phyloP scores from a whole-genome alignment of 441 rosid genomes.

The Gossypium laxum region DNA sequence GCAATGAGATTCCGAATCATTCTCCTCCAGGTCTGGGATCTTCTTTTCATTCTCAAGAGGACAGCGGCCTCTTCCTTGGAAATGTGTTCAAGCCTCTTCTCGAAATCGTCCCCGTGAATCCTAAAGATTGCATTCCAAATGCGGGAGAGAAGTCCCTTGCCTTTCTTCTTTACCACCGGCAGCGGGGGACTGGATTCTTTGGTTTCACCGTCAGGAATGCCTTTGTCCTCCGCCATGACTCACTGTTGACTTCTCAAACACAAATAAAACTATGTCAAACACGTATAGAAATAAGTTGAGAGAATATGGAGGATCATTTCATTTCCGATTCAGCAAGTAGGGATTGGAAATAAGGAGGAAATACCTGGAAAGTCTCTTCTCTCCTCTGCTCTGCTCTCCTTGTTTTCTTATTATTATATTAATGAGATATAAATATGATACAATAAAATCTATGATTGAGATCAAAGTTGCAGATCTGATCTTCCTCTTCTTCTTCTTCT shows the following conservation, averaged over 20 bases:
- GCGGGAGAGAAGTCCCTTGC: slow-evolving; percentile 50
- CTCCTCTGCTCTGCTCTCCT: not conserved
- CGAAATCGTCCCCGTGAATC: slow-evolving; percentile 52
- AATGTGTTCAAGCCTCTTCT: slow-evolving; percentile 70
- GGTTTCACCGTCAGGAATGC: slow-evolving; percentile 24
- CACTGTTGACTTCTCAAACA: not conserved
- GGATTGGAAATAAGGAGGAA: not conserved
- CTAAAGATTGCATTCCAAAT: slow-evolving; percentile 65
- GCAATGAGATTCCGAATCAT: slow-evolving; percentile 47
- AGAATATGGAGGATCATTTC: not conserved
- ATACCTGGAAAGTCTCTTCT: not conserved
- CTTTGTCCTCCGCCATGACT: slow-evolving; percentile 31
- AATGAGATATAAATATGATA: not conserved
- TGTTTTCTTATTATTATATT: not conserved
- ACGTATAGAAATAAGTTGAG: not conserved
- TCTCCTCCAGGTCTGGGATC: slow-evolving; percentile 58
- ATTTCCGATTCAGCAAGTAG: not conserved
- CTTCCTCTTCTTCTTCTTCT: not conserved
- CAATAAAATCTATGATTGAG: not conserved
- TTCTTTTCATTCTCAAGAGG: slow-evolving; percentile 48
- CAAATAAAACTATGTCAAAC: not conserved
- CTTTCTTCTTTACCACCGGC: slow-evolving; percentile 33
- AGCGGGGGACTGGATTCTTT: slow-evolving; percentile 20
- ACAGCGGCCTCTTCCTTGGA: slow-evolving; percentile 71
- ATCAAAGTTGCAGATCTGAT: slow-evolving; percentile 5